These are phyloP conservation scores for Coccinonectria pachysandricola DNA, from an alignment of 2,329 filamentous ascomycete species.

Conservation along the genomic window DNA sequence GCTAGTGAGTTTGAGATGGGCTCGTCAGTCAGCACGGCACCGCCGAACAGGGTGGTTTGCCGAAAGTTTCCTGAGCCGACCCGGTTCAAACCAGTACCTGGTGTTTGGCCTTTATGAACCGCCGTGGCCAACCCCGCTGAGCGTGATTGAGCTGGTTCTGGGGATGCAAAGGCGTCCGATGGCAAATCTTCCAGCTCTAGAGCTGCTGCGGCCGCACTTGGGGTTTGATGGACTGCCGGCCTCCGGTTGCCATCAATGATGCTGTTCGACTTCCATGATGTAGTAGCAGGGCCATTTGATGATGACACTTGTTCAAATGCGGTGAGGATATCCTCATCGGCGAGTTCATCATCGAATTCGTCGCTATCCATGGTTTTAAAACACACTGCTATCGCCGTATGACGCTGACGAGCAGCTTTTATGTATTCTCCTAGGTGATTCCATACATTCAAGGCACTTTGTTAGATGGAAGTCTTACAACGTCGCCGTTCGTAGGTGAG, in stretches of 20 bases:
- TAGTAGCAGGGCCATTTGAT: constrained; percentile 16
- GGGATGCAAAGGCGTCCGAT: constrained; percentile 59
- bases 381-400: no score
- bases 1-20: constrained; percentile 17
- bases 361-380: constrained; percentile 46
- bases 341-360: constrained; percentile 53
- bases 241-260: no score
- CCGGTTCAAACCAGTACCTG: constrained; percentile 22
- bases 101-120: constrained; percentile 4
- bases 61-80: constrained; percentile 31
- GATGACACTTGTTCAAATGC: constrained; percentile 43
- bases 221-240: no score
- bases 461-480: no score
- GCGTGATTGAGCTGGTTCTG: constrained; percentile 23
- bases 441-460: no score
- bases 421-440: no score
- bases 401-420: no score
- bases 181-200: constrained; percentile 45
- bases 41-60: constrained; percentile 47
- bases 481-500: no score
- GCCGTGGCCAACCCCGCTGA: constrained; percentile 6
- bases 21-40: constrained; percentile 19
- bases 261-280: no score
- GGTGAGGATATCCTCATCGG: constrained; percentile 55
- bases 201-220: constrained; percentile 11